phyloP scores from a whole-genome alignment of 768 basidiomycete genomes.

The Lentinula detonsa region DNA sequence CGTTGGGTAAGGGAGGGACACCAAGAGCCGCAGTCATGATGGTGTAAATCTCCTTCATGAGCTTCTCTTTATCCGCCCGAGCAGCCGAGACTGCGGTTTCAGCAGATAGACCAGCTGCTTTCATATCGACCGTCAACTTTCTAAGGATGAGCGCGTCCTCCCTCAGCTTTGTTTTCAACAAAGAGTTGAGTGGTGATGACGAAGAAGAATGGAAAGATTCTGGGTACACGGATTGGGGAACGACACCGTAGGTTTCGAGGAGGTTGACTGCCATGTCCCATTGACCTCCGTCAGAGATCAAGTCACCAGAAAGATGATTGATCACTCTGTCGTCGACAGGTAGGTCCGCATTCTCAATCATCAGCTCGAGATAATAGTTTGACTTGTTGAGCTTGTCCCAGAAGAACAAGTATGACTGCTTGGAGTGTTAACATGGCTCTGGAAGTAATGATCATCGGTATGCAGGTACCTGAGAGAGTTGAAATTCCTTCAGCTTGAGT shows the following conservation, averaged over 20 bases:
- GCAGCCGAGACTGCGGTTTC: conserved; percentile 47
- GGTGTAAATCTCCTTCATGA: conserved; percentile 79
- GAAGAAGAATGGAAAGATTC: conserved; percentile 80
- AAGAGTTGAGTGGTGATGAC: conserved; percentile 63
- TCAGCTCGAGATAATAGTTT: conserved; percentile 88
- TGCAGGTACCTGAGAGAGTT: conserved; percentile 75
- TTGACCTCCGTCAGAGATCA: conserved; percentile 89
- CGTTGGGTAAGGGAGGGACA: conserved; percentile 70
- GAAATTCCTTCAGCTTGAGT: conserved; percentile 81
- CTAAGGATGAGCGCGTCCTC: conserved; percentile 87
- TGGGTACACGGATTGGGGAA: conserved; percentile 79
- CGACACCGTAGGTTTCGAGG: conserved; percentile 72
- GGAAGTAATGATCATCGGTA: conserved; percentile 1
- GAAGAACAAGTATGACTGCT: conserved; percentile 86
- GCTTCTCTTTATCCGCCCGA: conserved; percentile 78
- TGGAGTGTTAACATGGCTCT: neutral
- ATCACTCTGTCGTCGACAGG: conserved; percentile 84
- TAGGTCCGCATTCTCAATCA: conserved; percentile 74
- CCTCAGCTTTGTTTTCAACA: conserved; percentile 87
- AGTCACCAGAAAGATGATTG: conserved; percentile 64
- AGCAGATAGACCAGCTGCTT: conserved; percentile 37
- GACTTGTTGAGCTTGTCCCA: conserved; percentile 95
- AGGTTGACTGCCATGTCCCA: conserved; percentile 81
- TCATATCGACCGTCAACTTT: conserved; percentile 47
- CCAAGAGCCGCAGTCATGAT: conserved; percentile 85